phyloP scores from a whole-genome alignment of 352 stramenopile genomes.

The Aphanomyces astaci region DNA sequence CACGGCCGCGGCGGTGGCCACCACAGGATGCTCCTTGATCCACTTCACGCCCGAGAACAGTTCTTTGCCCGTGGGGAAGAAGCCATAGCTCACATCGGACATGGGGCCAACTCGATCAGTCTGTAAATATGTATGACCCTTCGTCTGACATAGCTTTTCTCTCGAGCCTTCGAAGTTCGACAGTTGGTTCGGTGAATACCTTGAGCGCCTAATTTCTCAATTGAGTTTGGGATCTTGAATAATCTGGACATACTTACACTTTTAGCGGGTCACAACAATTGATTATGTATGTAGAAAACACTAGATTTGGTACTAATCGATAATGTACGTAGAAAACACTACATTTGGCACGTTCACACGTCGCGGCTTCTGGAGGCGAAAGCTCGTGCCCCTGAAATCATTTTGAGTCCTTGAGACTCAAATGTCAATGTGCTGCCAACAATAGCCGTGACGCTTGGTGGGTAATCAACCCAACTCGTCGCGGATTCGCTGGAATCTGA shows the following conservation, averaged over 20 bases:
- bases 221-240: background rate
- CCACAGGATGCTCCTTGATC: conserved; percentile 79
- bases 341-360: too few species aligned
- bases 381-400: background rate
- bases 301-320: too few species aligned
- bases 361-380: too few species aligned
- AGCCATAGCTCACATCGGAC: conserved; percentile 27
- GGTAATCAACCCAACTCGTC: conserved; percentile 14
- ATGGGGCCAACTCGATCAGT: background rate
- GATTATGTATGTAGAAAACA: too few species aligned
- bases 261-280: too few species aligned
- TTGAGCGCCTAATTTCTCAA: too few species aligned
- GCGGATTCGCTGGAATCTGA: conserved; percentile 3
- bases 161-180: conserved; percentile 6
- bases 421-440: background rate
- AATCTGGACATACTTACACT: too few species aligned
- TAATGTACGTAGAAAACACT: too few species aligned
- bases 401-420: background rate
- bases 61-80: conserved; percentile 83
- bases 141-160: background rate
- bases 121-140: background rate
- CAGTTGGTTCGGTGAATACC: background rate
- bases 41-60: conserved; percentile 74
- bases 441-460: background rate
- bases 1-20: conserved; percentile 54